These are phyloP conservation scores for Sclerotinia borealis DNA, from an alignment of 2,329 filamentous ascomycete genomes.

Conservation along the genomic window DNA sequence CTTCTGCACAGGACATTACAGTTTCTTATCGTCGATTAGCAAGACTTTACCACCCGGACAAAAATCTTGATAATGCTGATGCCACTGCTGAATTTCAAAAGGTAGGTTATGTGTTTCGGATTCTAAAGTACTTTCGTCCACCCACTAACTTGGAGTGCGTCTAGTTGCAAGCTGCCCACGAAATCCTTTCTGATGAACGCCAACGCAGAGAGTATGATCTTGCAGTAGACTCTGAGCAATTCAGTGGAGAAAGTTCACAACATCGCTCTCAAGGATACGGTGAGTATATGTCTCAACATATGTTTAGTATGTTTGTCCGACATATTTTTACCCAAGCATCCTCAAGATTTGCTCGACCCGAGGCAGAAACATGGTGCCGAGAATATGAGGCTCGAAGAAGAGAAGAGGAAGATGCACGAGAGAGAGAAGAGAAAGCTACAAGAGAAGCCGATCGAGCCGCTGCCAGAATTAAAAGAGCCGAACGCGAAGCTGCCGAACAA, in stretches of 20 bases:
- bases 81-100: slow-evolving; percentile 20
- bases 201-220: slow-evolving; percentile 13
- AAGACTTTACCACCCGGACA: slow-evolving; percentile 20
- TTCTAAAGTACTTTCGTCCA: not conserved
- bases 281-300: too few relatives aligned
- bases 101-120: not conserved
- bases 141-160: not conserved
- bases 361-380: not conserved
- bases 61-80: slow-evolving; percentile 17
- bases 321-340: not conserved
- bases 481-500: not conserved
- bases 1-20: slow-evolving; percentile 17
- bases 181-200: slow-evolving; percentile 15
- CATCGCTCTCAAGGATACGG: not conserved
- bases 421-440: not conserved
- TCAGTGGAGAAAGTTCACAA: not conserved
- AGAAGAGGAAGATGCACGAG: not conserved
- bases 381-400: not conserved
- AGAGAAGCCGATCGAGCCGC: too few relatives aligned
- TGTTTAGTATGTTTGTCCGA: not conserved
- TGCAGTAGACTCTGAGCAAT: not conserved
- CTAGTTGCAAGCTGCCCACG: slow-evolving; percentile 19
- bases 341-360: too few relatives aligned
- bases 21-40: slow-evolving; percentile 18
- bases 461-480: not conserved